Evolutionary conservation across 2,329 filamentous ascomycete genomes (phyloP).

Genomic region (Trichoderma gracile): DNA sequence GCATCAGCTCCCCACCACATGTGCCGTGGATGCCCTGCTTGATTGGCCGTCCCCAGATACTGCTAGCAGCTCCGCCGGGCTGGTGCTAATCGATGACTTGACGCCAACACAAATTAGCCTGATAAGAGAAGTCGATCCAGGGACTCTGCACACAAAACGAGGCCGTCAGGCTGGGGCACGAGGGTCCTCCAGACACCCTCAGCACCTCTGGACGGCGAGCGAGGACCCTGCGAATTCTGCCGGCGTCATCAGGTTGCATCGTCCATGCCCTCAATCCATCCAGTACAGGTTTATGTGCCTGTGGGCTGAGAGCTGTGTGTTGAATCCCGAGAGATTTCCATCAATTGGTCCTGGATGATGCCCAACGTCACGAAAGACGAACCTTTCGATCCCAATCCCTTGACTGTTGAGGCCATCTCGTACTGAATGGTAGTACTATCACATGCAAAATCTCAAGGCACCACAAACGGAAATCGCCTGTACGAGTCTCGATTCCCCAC

Average conservation of each 20-base stretch:
- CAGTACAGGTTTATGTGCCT: no score
- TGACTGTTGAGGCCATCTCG: no score
- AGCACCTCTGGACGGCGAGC: background rate
- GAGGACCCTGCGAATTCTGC: conserved; percentile 14
- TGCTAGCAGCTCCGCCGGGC: background rate
- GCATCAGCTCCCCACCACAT: conserved; percentile 16
- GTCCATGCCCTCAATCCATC: background rate
- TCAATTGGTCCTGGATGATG: no score
- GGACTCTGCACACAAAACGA: background rate
- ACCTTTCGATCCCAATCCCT: no score
- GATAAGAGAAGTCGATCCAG: background rate
- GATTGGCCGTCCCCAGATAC: conserved; percentile 27
- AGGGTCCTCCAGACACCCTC: background rate
- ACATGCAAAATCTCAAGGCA: no score
- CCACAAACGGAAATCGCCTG: no score
- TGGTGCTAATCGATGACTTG: background rate
- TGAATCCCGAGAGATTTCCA: background rate
- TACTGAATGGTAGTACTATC: no score
- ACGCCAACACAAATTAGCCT: background rate
- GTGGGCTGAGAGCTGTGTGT: background rate
- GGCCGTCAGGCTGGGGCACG: background rate
- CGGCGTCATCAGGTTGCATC: background rate
- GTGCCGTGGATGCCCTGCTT: conserved; percentile 26
- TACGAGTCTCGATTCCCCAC: conserved; percentile 4
- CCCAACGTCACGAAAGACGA: no score